Evolutionary conservation across 257 asterid species (phyloP), one percentile per base, ranked within the genome.

Genomic region (Plantago elongata): DNA sequence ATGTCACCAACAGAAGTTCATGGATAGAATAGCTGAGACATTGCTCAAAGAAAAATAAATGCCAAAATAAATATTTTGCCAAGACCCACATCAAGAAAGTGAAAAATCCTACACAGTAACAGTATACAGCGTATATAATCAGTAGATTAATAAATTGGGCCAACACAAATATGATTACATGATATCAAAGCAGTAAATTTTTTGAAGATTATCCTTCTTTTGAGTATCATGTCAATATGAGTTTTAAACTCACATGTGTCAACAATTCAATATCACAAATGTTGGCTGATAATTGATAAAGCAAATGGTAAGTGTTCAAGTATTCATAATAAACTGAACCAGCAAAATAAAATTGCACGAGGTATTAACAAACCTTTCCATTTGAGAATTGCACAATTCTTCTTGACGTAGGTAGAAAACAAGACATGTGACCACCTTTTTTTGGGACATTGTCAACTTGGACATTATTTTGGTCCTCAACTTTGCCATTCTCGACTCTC

Each of bases 361-460:
- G 50, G 54, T n/a, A 18, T 43, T 17, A 47, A 68, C 47, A 34
- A 72, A 91, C 98, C 98, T 83, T 84, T 71, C 86, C 92, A 66
- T 88, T 89, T 38, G 98, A 88, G 65, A 92, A 92, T 69, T 92
- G 98, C 72, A 88, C 95, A 18, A 92, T 92, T 77, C 98, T 77
- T 73, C 98, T 80, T 15, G 98, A 92, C 30, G 98, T 92, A 46
- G 95, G 98, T 57, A 92, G 77, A 79, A 92, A 92, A 71, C 86
- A 92, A 52, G 98, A 90, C 56, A 74, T 22, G 9, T 78, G 95
- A 17, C 81, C 79, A 61, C 72, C 76, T 57, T 76, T 85, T 18
- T 76, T 65, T 40, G 16, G 63, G 52, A 75, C 52, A 51, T 68
- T 78, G 60, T 64, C 64, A 42, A 46, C 13, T 16, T 68, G 57